Evolutionary conservation across 192 early-diverging fungal genomes (phyloP).

Genomic region (Backusella mclennaniae): DNA sequence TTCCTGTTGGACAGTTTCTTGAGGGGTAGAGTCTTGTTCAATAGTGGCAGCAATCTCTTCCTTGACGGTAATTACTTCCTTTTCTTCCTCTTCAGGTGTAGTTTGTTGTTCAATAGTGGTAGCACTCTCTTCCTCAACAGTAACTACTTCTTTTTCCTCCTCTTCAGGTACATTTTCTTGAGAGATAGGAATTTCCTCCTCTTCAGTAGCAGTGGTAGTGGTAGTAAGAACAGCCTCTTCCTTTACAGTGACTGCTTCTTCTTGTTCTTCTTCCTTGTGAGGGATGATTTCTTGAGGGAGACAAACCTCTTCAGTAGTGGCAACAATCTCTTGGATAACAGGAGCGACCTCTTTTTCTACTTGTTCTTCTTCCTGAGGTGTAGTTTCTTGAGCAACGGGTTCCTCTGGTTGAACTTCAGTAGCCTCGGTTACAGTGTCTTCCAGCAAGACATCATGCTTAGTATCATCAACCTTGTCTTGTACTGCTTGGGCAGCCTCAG

Average conservation of each 20-base stretch:
- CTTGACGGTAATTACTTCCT: no score
- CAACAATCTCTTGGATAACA: background rate
- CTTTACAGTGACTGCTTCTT: background rate
- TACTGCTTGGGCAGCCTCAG: background rate
- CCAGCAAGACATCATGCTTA: background rate
- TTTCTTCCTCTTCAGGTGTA: background rate
- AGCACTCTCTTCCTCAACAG: background rate
- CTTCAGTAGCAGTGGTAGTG: background rate
- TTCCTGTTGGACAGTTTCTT: no score
- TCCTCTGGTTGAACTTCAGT: background rate
- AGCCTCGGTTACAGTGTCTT: background rate
- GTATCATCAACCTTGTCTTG: background rate
- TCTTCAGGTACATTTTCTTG: background rate
- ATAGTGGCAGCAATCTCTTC: background rate
- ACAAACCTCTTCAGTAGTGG: background rate
- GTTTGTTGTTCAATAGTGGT: no score
- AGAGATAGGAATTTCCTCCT: background rate
- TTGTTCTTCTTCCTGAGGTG: background rate
- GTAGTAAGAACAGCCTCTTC: background rate
- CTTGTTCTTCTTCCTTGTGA: background rate
- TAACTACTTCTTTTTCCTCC: background rate
- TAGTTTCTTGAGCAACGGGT: background rate
- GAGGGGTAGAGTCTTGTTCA: background rate
- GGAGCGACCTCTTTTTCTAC: background rate
- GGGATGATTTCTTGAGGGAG: background rate